Percentiles rank a stretch among this genome's conserved stretches.
These are phyloP conservation scores for Xylaria telfairii DNA, from an alignment of 495 filamentous ascomycete species.

Conservation along the genomic window DNA sequence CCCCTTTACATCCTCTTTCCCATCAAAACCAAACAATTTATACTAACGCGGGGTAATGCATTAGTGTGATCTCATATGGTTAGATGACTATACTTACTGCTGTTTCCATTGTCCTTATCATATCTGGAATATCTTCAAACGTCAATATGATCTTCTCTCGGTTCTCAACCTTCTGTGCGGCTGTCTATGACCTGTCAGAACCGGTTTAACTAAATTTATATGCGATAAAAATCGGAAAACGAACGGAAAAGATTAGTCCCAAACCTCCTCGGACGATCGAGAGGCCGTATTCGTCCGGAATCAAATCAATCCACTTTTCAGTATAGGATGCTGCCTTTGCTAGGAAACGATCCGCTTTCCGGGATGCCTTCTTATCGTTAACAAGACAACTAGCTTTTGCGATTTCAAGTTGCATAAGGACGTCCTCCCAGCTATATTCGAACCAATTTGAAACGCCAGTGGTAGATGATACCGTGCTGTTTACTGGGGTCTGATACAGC, in stretches of 20 bases:
- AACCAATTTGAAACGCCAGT: neutral
- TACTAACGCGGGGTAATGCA: neutral
- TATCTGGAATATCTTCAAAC: conserved; percentile 1
- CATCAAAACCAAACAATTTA: neutral
- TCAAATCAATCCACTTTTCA: neutral
- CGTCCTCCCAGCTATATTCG: neutral
- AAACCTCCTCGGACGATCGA: neutral
- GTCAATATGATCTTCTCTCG: neutral
- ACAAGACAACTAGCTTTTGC: neutral
- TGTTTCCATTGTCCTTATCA: conserved; percentile 2
- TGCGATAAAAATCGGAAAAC: neutral
- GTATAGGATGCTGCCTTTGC: neutral
- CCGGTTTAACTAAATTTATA: neutral
- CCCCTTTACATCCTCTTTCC: neutral
- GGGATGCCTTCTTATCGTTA: neutral
- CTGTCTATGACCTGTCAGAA: neutral
- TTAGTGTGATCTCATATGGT: neutral
- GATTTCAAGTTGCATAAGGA: neutral
- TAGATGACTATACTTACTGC: neutral
- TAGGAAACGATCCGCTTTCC: neutral
- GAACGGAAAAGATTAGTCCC: neutral
- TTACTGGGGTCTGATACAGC: neutral
- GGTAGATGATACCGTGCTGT: neutral
- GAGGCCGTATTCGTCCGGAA: neutral
- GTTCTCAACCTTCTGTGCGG: neutral